phyloP scores from a whole-genome alignment of 2,329 filamentous ascomycete genomes.

The Neonectria hederae region DNA sequence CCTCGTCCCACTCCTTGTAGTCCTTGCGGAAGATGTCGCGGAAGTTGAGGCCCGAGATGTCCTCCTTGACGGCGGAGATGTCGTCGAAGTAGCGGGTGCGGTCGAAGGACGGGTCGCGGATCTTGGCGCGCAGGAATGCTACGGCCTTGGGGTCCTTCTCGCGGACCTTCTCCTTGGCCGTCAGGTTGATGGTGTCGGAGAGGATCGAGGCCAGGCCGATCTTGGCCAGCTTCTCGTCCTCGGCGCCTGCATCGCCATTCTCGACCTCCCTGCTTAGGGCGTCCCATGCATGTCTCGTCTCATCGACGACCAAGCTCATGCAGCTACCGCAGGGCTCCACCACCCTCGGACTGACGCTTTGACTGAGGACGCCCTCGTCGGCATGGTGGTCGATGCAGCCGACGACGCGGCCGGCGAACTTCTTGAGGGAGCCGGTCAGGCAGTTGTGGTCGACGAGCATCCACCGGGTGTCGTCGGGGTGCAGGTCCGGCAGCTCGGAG shows the following conservation, averaged over 20 bases:
- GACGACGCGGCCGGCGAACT: conserved; percentile 63
- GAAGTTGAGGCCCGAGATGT: conserved; percentile 69
- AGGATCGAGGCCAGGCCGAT: conserved; percentile 76
- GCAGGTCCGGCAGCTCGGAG: conserved; percentile 59
- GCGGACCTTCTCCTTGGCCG: conserved; percentile 71
- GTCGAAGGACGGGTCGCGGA: conserved; percentile 57
- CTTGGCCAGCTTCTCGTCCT: conserved; percentile 70
- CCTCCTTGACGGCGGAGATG: conserved; percentile 72
- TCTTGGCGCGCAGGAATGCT: conserved; percentile 63
- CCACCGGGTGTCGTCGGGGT: conserved; percentile 70
- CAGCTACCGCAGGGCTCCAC: conserved; percentile 78
- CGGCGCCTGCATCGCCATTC: conserved; percentile 39
- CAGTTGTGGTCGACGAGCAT: conserved; percentile 84
- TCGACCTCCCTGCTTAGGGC: conserved; percentile 45
- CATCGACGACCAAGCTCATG: conserved; percentile 72
- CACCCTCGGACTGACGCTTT: conserved; percentile 63
- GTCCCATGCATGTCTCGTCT: conserved; percentile 68
- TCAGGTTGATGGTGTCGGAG: conserved; percentile 76
- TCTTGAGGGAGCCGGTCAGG: conserved; percentile 68
- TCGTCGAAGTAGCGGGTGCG: conserved; percentile 65
- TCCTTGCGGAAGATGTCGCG: conserved; percentile 80
- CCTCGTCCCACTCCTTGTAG: conserved; percentile 81
- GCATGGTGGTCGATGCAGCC: conserved; percentile 83
- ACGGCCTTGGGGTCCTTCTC: conserved; percentile 67
- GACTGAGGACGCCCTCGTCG: conserved; percentile 68